Conservation (phyloP, 371 early-diverging fungal species). For the Lichtheimia ramosa region DNA sequence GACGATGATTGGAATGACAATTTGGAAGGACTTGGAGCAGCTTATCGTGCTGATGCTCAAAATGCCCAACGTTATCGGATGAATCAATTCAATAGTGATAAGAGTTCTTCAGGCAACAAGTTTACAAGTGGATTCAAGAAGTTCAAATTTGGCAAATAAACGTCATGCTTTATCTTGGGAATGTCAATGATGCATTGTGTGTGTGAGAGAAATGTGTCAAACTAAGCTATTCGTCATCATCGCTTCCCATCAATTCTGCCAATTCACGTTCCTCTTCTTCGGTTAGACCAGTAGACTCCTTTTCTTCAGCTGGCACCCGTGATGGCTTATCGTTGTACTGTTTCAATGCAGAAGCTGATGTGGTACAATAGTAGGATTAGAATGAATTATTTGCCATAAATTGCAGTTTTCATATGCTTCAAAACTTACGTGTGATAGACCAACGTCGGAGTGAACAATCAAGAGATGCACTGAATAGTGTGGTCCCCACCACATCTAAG, state of each 20-base stretch:
- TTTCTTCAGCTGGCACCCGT: constrained; percentile 13
- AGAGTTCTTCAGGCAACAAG: constrained; percentile 18
- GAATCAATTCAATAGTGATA: constrained; percentile 23
- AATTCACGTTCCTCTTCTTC: constrained; percentile 85
- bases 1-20: constrained; percentile 52
- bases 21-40: constrained; percentile 35
- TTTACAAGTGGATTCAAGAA: constrained; percentile 22
- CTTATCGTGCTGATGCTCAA: constrained; percentile 39
- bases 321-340: constrained; percentile 23
- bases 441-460: constrained; percentile 81
- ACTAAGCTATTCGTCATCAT: not conserved
- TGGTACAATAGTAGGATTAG: not conserved
- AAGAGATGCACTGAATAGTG: constrained; percentile 70
- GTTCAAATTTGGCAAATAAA: constrained; percentile 27
- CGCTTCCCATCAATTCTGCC: constrained; percentile 67
- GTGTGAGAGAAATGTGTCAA: not conserved
- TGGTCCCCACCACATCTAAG: constrained; percentile 52
- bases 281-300: constrained; percentile 44
- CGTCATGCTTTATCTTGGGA: not conserved
- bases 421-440: constrained; percentile 55
- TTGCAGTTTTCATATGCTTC: not conserved
- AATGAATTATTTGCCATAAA: not conserved
- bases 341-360: constrained; percentile 20
- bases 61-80: constrained; percentile 45
- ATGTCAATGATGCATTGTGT: not conserved